Evolutionary conservation across 805 yeast species (phyloP).

Genomic region (Candida schatavii): DNA sequence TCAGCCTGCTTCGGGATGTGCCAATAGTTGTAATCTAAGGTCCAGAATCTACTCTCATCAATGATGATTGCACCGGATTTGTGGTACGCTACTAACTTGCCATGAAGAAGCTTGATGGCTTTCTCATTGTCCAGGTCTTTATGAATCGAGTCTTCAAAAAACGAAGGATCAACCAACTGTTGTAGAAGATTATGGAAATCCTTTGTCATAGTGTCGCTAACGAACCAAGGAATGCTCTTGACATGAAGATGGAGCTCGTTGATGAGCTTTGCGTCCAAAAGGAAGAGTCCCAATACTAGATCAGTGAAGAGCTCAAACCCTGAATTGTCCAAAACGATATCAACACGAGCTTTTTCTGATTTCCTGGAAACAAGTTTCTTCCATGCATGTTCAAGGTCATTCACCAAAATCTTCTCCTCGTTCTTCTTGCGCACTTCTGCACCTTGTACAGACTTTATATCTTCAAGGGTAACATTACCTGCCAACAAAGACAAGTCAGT

Average conservation of each 20-base stretch:
- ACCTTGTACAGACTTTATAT: conserved; percentile 88
- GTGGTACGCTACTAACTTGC: conserved; percentile 19
- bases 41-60: conserved; percentile 78
- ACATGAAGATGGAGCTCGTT: conserved; percentile 74
- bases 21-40: conserved; percentile 75
- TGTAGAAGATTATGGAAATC: conserved; percentile 62
- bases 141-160: conserved; percentile 45
- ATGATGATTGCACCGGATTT: conserved; percentile 19
- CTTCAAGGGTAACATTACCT: conserved; percentile 78
- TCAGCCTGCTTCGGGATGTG: conserved; percentile 61
- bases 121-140: conserved; percentile 15
- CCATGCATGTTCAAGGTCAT: conserved; percentile 77
- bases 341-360: conserved; percentile 50
- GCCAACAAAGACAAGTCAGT: conserved; percentile 89
- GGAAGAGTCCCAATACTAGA: conserved; percentile 28
- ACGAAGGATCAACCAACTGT: conserved; percentile 50
- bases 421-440: conserved; percentile 80
- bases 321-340: conserved; percentile 85
- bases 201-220: conserved; percentile 86
- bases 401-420: conserved; percentile 71
- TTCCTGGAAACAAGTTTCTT: conserved; percentile 28
- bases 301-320: conserved; percentile 83
- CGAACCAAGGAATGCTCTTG: conserved; percentile 95
- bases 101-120: conserved; percentile 20
- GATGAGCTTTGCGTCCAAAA: conserved; percentile 65